Percentiles rank a stretch among this genome's conserved stretches.
Evolutionary conservation across 2,329 filamentous ascomycete species (phyloP).

Genomic region (Aschersonia sp.): DNA sequence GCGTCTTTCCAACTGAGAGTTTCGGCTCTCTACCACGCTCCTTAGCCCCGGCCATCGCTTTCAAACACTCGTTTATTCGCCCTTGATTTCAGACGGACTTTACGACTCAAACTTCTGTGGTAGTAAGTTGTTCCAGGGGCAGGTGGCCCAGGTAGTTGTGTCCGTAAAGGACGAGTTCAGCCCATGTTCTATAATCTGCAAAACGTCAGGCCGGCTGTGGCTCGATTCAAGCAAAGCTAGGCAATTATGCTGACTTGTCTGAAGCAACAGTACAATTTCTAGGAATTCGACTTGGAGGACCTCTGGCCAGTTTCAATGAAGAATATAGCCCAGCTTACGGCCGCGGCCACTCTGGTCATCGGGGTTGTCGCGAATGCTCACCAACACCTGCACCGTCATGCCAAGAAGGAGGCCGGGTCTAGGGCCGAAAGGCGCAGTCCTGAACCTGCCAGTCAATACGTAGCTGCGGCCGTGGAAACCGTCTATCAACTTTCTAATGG

Average conservation of each 20-base stretch:
- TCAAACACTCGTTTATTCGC: slow-evolving; percentile 15
- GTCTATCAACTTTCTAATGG: slow-evolving; percentile 46
- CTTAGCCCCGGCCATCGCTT: slow-evolving; percentile 18
- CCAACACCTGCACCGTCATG: slow-evolving; percentile 44
- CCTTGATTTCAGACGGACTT: slow-evolving; percentile 4
- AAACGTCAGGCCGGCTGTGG: no score
- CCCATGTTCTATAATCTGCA: no score
- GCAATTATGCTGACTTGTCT: slow-evolving; percentile 7
- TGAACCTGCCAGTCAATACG: slow-evolving; percentile 33
- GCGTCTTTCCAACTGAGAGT: slow-evolving; percentile 38
- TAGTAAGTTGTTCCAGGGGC: no score
- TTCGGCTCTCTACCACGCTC: slow-evolving; percentile 40
- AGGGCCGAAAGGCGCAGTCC: slow-evolving; percentile 32
- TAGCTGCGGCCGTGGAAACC: slow-evolving; percentile 40
- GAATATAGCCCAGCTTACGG: slow-evolving; percentile 25
- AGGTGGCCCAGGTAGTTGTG: no score
- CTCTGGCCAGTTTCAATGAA: slow-evolving; percentile 5
- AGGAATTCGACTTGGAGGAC: neutral
- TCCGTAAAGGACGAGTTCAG: no score
- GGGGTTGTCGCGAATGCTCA: slow-evolving; percentile 46
- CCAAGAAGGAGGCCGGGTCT: slow-evolving; percentile 34
- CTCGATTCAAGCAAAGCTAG: no score
- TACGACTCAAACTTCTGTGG: no score
- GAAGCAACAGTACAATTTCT: neutral
- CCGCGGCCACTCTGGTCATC: slow-evolving; percentile 37